Evolutionary conservation across 2,329 filamentous ascomycete genomes (phyloP).

Genomic region (Diaporthe ampelina): DNA sequence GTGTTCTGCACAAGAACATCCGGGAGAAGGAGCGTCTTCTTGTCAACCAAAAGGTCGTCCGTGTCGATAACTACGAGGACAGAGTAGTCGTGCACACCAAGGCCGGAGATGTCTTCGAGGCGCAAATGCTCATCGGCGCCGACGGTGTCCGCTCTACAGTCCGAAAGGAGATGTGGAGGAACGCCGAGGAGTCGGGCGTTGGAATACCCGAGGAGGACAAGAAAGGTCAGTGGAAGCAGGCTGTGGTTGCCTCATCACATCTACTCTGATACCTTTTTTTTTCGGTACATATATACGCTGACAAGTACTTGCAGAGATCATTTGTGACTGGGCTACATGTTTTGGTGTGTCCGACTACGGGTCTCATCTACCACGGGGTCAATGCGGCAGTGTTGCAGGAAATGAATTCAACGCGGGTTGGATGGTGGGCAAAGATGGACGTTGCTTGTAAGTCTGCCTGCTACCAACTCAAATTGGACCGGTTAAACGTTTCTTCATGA

Average conservation of each 20-base stretch:
- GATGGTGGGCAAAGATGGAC: slow-evolving; percentile 9
- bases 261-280: background rate
- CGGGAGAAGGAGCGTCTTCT: slow-evolving; percentile 20
- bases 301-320: background rate
- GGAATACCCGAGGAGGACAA: slow-evolving; percentile 13
- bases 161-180: slow-evolving; percentile 44
- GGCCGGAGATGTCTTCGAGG: slow-evolving; percentile 5
- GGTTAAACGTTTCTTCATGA: too few relatives aligned
- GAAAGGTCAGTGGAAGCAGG: slow-evolving; percentile 16
- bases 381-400: slow-evolving; percentile 1
- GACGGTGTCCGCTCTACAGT: slow-evolving; percentile 41
- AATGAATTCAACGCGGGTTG: background rate
- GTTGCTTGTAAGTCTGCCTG: background rate
- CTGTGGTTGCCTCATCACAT: slow-evolving; percentile 39
- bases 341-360: slow-evolving; percentile 21
- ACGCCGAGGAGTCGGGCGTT: background rate
- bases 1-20: slow-evolving; percentile 16
- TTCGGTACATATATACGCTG: background rate
- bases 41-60: slow-evolving; percentile 11
- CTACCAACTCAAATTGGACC: fast-evolving
- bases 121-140: slow-evolving; percentile 38
- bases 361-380: background rate
- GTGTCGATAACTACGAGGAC: background rate
- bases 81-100: background rate
- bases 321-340: slow-evolving; percentile 18